Conservation (phyloP, 176 grass and related monocot genomes). For the Oryza meyeriana region DNA sequence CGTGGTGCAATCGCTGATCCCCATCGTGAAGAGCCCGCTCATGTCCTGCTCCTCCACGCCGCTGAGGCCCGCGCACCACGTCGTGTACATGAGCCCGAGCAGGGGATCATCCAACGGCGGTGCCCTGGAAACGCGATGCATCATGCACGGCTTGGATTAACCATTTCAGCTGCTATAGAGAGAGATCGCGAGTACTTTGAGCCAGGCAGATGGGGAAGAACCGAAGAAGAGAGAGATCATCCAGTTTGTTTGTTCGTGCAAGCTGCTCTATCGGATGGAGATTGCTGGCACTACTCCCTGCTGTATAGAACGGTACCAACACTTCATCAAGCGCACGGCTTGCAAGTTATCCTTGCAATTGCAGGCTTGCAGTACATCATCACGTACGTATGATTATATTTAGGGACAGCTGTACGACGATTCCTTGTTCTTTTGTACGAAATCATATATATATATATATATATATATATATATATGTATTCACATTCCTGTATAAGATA, state of each 20-base stretch:
- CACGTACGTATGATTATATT: neutral
- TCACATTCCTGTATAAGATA: neutral
- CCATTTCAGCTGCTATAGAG: neutral
- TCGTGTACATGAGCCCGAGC: conserved; percentile 24
- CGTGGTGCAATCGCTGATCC: conserved; percentile 93
- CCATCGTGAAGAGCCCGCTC: conserved; percentile 58
- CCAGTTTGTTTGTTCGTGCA: neutral
- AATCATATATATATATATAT: neutral
- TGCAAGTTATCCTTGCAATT: neutral
- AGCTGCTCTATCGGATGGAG: neutral
- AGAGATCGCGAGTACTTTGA: neutral
- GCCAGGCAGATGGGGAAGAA: neutral
- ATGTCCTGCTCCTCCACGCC: conserved; percentile 56
- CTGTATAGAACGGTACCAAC: neutral
- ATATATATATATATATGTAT: too few relatives aligned
- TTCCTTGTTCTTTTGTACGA: conserved; percentile 3
- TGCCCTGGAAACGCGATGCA: neutral
- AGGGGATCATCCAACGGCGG: neutral
- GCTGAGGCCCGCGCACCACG: conserved; percentile 34
- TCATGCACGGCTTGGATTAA: neutral
- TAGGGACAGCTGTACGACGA: neutral
- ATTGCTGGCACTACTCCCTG: neutral
- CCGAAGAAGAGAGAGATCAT: neutral
- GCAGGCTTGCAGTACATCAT: neutral
- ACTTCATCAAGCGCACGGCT: neutral